Percentiles rank a stretch among this genome's conserved stretches.
phyloP scores from a whole-genome alignment of 2,329 filamentous ascomycete species.

The Trematosphaeria pertusa region DNA sequence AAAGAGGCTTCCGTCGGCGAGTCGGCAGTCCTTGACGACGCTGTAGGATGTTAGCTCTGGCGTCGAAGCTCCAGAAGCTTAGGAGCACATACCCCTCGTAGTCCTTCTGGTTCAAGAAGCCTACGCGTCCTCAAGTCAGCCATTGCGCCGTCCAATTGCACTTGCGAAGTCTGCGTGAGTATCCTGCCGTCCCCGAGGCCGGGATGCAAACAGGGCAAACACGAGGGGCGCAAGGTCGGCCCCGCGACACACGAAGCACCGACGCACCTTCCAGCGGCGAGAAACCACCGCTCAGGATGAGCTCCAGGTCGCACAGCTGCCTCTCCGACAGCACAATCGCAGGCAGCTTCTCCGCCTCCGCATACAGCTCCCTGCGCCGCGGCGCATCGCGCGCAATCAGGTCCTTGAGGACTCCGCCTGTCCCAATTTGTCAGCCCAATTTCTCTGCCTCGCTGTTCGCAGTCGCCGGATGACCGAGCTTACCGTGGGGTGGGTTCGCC shows the following conservation, averaged over 20 bases:
- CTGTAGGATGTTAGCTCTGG: constrained; percentile 53
- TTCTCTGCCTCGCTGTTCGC: not conserved
- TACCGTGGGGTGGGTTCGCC: constrained; percentile 62
- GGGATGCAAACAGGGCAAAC: constrained; percentile 34
- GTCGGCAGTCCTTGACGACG: constrained; percentile 86
- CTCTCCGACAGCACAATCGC: constrained; percentile 87
- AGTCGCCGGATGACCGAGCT: constrained; percentile 13
- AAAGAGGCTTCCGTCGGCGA: constrained; percentile 89
- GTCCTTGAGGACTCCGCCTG: constrained; percentile 95
- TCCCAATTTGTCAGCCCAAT: constrained; percentile 24
- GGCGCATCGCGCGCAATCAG: constrained; percentile 91
- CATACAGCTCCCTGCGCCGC: constrained; percentile 77
- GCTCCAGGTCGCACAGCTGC: constrained; percentile 95
- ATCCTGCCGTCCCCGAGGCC: constrained; percentile 2
- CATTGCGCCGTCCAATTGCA: constrained; percentile 5
- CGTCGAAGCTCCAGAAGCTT: not conserved
- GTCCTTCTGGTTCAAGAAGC: constrained; percentile 97
- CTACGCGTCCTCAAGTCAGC: constrained; percentile 54
- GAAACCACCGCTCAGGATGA: constrained; percentile 97
- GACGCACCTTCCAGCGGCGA: constrained; percentile 90
- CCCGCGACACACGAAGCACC: constrained; percentile 18
- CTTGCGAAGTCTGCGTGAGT: no score
- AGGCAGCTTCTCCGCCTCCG: constrained; percentile 85
- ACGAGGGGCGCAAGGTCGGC: constrained; percentile 29
- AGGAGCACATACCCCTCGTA: constrained; percentile 77